A percentile compares a stretch with the other conserved stretches of the same genome.
These are phyloP conservation scores for Cladosporium cucumerinum DNA, from an alignment of 2,329 filamentous ascomycete genomes.

Conservation along the genomic window DNA sequence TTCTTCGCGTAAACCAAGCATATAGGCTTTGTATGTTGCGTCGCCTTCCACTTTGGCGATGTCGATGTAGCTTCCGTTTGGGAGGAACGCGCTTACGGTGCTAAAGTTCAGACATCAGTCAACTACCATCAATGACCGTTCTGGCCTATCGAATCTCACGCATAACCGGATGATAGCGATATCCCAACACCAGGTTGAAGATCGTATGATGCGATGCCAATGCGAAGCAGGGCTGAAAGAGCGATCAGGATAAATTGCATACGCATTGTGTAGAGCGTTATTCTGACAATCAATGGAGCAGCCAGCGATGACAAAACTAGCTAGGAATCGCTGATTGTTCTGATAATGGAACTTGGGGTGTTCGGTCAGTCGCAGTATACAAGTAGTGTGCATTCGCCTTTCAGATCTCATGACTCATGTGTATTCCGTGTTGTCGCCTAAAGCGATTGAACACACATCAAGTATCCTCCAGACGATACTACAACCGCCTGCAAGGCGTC, in stretches of 20 bases:
- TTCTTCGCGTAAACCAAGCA: neutral
- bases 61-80: conserved; percentile 12
- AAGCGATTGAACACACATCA: neutral
- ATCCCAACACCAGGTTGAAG: neutral
- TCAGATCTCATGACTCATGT: neutral
- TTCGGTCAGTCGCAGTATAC: neutral
- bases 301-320: no score
- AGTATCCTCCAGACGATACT: neutral
- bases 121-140: no score
- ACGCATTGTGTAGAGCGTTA: neutral
- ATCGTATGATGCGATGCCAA: neutral
- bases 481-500: neutral
- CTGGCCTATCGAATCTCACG: neutral
- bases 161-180: neutral
- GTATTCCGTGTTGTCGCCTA: neutral
- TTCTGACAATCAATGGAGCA: no score
- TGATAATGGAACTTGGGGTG: no score
- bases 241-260: neutral
- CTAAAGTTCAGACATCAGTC: neutral
- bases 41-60: conserved; percentile 10
- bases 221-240: neutral
- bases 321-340: neutral
- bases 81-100: neutral
- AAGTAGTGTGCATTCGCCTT: no score
- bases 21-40: neutral